Evolutionary conservation across 495 filamentous ascomycete species (phyloP).

Genomic region (Aspergillus sclerotioniger): DNA sequence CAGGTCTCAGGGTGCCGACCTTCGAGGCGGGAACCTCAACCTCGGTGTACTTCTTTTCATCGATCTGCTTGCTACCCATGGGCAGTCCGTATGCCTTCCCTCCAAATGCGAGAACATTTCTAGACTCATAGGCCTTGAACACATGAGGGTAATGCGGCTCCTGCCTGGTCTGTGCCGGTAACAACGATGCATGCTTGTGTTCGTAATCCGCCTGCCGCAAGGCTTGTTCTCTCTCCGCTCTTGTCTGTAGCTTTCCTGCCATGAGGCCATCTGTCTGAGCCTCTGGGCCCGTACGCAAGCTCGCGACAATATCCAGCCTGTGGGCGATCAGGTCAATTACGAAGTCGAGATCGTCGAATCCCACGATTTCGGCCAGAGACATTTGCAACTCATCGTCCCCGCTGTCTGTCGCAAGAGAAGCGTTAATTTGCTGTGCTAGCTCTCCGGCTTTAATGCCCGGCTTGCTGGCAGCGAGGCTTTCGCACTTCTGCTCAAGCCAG

Average conservation of each 20-base stretch:
- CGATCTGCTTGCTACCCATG: slow-evolving; percentile 57
- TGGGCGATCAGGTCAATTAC: slow-evolving; percentile 79
- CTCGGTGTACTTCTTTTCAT: slow-evolving; percentile 79
- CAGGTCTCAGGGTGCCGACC: slow-evolving; percentile 67
- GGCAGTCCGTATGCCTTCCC: slow-evolving; percentile 79
- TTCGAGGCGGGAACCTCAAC: slow-evolving; percentile 78
- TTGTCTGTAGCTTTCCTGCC: slow-evolving; percentile 61
- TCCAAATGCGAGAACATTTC: slow-evolving; percentile 73
- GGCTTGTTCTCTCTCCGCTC: slow-evolving; percentile 71
- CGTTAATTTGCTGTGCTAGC: slow-evolving; percentile 68
- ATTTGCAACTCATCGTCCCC: slow-evolving; percentile 84
- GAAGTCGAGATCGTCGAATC: slow-evolving; percentile 88
- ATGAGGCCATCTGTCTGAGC: slow-evolving; percentile 51
- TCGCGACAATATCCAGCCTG: slow-evolving; percentile 58
- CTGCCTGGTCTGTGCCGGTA: slow-evolving; percentile 58
- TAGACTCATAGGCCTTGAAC: slow-evolving; percentile 75
- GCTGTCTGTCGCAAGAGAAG: slow-evolving; percentile 62
- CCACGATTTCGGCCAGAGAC: slow-evolving; percentile 83
- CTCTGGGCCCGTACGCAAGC: slow-evolving; percentile 26
- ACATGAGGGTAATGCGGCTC: slow-evolving; percentile 84
- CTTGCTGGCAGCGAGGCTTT: slow-evolving; percentile 55
- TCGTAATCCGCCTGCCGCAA: slow-evolving; percentile 71
- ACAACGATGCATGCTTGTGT: slow-evolving; percentile 75
- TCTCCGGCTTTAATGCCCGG: slow-evolving; percentile 59
- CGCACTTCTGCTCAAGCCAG: slow-evolving; percentile 70